A percentile compares a stretch with the other conserved stretches of the same genome.
These are phyloP conservation scores for Blastobotrys mokoenaii DNA, from an alignment of 805 yeast genomes.

Conservation along the genomic window DNA sequence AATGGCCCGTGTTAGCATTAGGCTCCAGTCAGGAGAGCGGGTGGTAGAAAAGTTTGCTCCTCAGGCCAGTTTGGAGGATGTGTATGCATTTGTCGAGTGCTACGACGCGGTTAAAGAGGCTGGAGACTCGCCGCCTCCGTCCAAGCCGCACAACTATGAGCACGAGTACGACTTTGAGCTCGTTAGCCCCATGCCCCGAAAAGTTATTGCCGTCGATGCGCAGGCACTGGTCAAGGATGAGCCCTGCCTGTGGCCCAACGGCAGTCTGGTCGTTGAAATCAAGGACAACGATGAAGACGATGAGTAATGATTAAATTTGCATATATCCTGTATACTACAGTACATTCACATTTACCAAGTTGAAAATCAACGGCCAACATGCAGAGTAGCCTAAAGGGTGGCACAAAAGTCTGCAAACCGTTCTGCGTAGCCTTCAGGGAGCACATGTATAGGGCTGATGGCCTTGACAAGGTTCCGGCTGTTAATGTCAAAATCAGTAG, in stretches of 20 bases:
- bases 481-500: slow-evolving; percentile 9
- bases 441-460: slow-evolving; percentile 51
- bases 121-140: slow-evolving; percentile 16
- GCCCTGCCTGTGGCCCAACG: slow-evolving; percentile 50
- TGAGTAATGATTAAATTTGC: background rate
- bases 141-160: slow-evolving; percentile 27
- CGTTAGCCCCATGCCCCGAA: slow-evolving; percentile 51
- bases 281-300: slow-evolving; percentile 1
- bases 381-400: no score
- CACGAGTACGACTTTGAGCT: slow-evolving; percentile 45
- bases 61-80: slow-evolving; percentile 44
- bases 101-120: slow-evolving; percentile 18
- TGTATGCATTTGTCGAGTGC: slow-evolving; percentile 66
- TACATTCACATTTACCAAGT: no score
- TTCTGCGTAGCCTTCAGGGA: slow-evolving; percentile 42
- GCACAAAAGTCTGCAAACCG: slow-evolving; percentile 23
- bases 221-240: slow-evolving; percentile 33
- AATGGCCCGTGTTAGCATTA: slow-evolving; percentile 59
- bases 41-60: slow-evolving; percentile 41
- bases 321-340: background rate
- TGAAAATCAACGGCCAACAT: no score
- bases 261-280: slow-evolving; percentile 43
- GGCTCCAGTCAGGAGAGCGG: slow-evolving; percentile 57
- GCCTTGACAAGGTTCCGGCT: slow-evolving; percentile 20
- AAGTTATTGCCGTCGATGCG: slow-evolving; percentile 30